Percentiles rank a stretch among this genome's conserved stretches.
phyloP scores from a whole-genome alignment of 768 basidiomycete genomes.

The Tulasnella sp. region DNA sequence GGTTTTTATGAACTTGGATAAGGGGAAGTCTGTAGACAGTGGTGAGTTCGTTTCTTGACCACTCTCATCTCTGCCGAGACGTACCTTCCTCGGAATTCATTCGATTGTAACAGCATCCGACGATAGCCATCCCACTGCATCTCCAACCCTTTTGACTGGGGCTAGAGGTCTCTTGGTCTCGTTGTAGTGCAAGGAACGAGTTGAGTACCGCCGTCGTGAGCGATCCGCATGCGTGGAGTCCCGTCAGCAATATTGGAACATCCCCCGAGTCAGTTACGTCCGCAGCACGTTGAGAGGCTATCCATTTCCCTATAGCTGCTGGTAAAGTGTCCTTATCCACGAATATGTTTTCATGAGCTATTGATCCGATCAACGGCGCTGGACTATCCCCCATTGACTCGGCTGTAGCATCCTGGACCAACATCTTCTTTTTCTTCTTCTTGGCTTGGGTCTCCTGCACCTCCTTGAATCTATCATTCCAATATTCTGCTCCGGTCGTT shows the following conservation, averaged over 20 bases:
- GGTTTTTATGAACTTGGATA: slow-evolving; percentile 32
- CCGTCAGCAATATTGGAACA: slow-evolving; percentile 8
- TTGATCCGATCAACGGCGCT: not conserved
- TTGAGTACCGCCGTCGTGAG: slow-evolving; percentile 16
- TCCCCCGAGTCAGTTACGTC: not conserved
- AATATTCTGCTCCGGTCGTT: slow-evolving; percentile 11
- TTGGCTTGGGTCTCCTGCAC: slow-evolving; percentile 10
- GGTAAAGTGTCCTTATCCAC: slow-evolving; percentile 12
- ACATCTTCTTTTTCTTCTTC: slow-evolving; percentile 1
- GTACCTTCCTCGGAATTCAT: slow-evolving; percentile 39
- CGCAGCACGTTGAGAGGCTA: not conserved
- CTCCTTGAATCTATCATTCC: slow-evolving; percentile 9
- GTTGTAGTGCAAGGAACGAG: slow-evolving; percentile 14
- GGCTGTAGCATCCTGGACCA: not conserved
- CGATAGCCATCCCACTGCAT: slow-evolving; percentile 39
- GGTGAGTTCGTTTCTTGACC: slow-evolving; percentile 8
- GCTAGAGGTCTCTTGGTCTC: not conserved
- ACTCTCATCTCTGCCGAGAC: slow-evolving; percentile 16
- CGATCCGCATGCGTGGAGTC: slow-evolving; percentile 19
- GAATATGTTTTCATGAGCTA: slow-evolving; percentile 8
- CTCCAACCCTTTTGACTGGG: slow-evolving; percentile 1
- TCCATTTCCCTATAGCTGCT: slow-evolving; percentile 10
- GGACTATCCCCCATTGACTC: not conserved
- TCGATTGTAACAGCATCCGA: slow-evolving; percentile 70
- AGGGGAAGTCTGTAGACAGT: slow-evolving; percentile 46